Evolutionary conservation across 495 filamentous ascomycete species (phyloP).

Genomic region (Penicillium roqueforti): DNA sequence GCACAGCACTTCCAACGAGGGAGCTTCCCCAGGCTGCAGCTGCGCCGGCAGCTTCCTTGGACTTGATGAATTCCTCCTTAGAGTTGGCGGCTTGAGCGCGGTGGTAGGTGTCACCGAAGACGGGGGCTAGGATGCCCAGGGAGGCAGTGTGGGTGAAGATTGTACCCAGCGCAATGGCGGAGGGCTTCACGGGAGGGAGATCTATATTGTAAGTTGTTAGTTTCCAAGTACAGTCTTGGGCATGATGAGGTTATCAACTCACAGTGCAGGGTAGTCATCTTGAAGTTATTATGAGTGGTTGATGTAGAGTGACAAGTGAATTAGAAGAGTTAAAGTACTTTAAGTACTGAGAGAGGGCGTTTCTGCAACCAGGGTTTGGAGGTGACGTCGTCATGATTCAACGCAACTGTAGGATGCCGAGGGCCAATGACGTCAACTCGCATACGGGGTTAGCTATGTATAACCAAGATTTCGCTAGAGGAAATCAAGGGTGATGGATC

Average conservation of each 20-base stretch:
- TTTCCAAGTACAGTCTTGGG: not conserved
- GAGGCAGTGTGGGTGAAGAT: conserved; percentile 86
- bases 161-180: conserved; percentile 92
- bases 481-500: not conserved
- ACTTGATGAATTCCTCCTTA: conserved; percentile 94
- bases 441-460: not conserved
- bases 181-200: conserved; percentile 94
- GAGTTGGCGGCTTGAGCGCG: conserved; percentile 85
- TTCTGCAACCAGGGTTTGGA: conserved; percentile 14
- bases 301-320: not conserved
- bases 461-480: not conserved
- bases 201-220: conserved; percentile 47
- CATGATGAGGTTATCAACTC: conserved; percentile 31
- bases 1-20: conserved; percentile 79
- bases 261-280: conserved; percentile 64
- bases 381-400: conserved; percentile 47
- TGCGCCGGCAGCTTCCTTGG: conserved; percentile 83
- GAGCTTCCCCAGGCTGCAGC: conserved; percentile 88
- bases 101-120: conserved; percentile 95
- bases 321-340: not conserved
- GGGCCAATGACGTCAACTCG: conserved; percentile 27
- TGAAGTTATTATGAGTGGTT: conserved; percentile 17
- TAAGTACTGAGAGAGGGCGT: conserved; percentile 4
- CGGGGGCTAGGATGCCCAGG: conserved; percentile 74
- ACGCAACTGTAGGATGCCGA: conserved; percentile 12